Base-by-base conservation (phyloP, 2,329 filamentous ascomycete species). In the Hymenoscyphus fraxineus region DNA sequence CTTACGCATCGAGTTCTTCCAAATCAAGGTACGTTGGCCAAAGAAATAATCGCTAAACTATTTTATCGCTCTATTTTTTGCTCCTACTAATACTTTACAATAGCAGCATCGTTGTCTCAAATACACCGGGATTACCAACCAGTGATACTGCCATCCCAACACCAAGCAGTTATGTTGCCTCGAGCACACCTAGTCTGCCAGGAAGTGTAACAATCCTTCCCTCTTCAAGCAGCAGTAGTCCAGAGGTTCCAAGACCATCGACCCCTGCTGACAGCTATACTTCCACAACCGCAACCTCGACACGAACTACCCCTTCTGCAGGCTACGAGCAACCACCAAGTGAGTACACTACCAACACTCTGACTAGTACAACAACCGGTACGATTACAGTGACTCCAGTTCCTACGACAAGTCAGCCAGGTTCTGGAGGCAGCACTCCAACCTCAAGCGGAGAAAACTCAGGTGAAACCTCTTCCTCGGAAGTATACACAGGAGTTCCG, bases 341-440 rank as follows among this genome's bases (percentile, higher is more conserved):
- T 51, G 44, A 51, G 44, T 4, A 10, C n/a, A 51, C 44, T 22
- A 51, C 44, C 55, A 38, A 6, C 27, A 57, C 55, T 35, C 13
- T 57, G 6, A 16, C 55, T 16, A 57, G 55, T 27, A 57, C 55
- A 35, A 57, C 55, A 27, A 57, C 55, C 44, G n/a, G 27, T 44
- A 60, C 40, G 16, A 51, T 22, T 27, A 60, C 58, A 4, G 31
- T 60, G 22, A 60, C 58, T n/a, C 58, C 58, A 31, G 57, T 40
- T 40, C 15, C 19, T 16, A 38, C 57, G 2, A 40, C 57, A 40
- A 39, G 19, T 41, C 19, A 51, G 44, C 44, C 57, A 38, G 19
- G 38, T 35, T 27, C n/a, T 7, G 38, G 38, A 59, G n/a, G 19
- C 31, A 39, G 15, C 16, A 19, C 31, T 59, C 57, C 59, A 35